These are phyloP conservation scores for Secale cereale DNA, from an alignment of 176 grass and related monocot species.

Conservation along the genomic window DNA sequence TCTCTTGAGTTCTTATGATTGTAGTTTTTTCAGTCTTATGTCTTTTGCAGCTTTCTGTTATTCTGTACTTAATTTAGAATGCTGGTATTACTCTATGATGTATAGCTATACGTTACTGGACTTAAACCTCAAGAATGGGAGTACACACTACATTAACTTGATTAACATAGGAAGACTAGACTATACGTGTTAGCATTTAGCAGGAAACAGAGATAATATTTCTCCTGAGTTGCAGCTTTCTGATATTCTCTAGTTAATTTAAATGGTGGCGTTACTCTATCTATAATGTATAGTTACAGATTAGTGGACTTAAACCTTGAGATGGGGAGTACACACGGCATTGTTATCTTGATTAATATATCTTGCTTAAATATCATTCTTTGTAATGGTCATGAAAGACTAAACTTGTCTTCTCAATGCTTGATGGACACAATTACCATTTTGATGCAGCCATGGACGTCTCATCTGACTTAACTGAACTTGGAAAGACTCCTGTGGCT, in stretches of 20 bases:
- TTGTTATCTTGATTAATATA: not conserved
- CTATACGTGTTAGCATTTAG: not conserved
- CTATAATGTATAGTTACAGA: not conserved
- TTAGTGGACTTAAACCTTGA: not conserved
- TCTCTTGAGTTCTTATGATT: not conserved
- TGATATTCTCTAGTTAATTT: not conserved
- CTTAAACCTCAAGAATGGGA: not conserved
- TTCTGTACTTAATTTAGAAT: slow-evolving; percentile 4
- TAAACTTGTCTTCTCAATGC: not conserved
- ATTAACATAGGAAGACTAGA: not conserved
- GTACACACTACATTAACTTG: not conserved
- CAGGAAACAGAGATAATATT: not conserved
- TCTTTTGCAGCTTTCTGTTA: not conserved
- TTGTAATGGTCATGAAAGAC: not conserved
- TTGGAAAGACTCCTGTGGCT: slow-evolving; percentile 81
- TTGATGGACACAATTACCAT: not conserved
- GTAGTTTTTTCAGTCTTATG: not conserved
- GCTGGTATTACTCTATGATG: not conserved
- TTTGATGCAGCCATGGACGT: slow-evolving; percentile 86
- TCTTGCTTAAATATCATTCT: not conserved
- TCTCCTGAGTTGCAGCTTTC: not conserved
- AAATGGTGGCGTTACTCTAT: not conserved
- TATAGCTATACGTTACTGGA: not conserved
- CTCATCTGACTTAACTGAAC: slow-evolving; percentile 92
- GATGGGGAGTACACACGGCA: not conserved